These are phyloP conservation scores for Hyphopichia buzzinii DNA, from an alignment of 1,139 yeast species.

Conservation along the genomic window DNA sequence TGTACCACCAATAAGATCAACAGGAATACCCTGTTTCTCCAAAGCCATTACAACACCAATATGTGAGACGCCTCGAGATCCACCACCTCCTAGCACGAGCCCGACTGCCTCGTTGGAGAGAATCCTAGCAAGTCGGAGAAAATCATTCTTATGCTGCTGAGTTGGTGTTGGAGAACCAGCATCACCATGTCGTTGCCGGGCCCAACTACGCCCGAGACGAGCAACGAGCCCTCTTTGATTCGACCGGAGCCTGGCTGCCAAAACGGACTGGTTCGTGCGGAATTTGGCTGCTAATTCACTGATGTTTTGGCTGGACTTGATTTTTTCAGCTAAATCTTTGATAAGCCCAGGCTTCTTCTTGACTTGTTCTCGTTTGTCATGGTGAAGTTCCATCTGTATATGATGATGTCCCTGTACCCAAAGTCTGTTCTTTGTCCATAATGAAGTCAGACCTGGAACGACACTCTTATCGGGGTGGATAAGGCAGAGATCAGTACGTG, in stretches of 20 bases:
- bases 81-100: constrained; percentile 94
- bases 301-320: constrained; percentile 36
- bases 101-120: constrained; percentile 94
- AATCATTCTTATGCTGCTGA: constrained; percentile 78
- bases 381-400: constrained; percentile 55
- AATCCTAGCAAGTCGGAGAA: constrained; percentile 82
- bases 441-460: constrained; percentile 77
- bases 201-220: constrained; percentile 12
- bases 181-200: constrained; percentile 1
- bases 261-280: constrained; percentile 27
- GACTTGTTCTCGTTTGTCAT: constrained; percentile 13
- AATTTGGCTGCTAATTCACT: constrained; percentile 28
- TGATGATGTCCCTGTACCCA: constrained; percentile 97
- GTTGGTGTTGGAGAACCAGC: constrained; percentile 38
- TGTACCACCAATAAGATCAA: constrained; percentile 93
- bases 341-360: constrained; percentile 22
- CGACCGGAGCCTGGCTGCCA: constrained; percentile 12
- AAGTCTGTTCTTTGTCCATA: constrained; percentile 78
- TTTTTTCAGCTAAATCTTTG: constrained; percentile 37
- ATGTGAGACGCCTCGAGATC: constrained; percentile 93
- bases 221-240: constrained; percentile 22
- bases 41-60: constrained; percentile 88
- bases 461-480: constrained; percentile 83
- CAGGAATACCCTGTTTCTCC: constrained; percentile 92
- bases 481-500: constrained; percentile 82